Evolutionary conservation across 1,284 basidiomycete species (phyloP).

Genomic region (Tetrapyrgos nigripes): DNA sequence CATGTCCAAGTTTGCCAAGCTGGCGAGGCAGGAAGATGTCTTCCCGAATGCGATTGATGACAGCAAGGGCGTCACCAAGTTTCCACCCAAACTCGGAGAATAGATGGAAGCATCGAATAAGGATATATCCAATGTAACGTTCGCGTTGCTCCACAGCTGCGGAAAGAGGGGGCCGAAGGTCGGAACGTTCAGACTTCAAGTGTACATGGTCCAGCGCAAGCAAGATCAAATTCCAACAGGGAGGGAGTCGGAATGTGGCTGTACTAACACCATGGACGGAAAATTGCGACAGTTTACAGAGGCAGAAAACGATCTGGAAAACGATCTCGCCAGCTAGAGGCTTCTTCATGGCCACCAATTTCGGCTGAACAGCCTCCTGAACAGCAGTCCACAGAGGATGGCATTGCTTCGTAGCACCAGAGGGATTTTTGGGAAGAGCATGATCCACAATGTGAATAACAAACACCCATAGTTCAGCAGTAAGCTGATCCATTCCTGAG

Average conservation of each 20-base stretch:
- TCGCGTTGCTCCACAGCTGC: constrained; percentile 69
- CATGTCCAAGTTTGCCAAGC: constrained; percentile 80
- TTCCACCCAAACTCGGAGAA: constrained; percentile 80
- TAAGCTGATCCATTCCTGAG: constrained; percentile 37
- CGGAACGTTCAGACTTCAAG: constrained; percentile 59
- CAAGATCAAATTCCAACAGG: constrained; percentile 74
- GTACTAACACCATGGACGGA: constrained; percentile 67
- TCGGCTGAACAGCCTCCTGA: constrained; percentile 39
- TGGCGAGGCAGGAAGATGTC: constrained; percentile 84
- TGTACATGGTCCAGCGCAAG: constrained; percentile 67
- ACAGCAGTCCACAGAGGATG: constrained; percentile 57
- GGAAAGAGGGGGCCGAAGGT: constrained; percentile 46
- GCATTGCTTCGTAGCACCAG: constrained; percentile 22
- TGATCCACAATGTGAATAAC: constrained; percentile 56
- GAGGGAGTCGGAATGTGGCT: constrained; percentile 51
- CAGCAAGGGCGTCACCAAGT: constrained; percentile 55
- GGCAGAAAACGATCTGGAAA: constrained; percentile 76
- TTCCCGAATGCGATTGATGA: constrained; percentile 70
- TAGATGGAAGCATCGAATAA: constrained; percentile 78
- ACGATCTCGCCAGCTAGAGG: constrained; percentile 69
- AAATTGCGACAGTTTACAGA: constrained; percentile 85
- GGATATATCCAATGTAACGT: constrained; percentile 76
- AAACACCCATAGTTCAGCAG: constrained; percentile 80
- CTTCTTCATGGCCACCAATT: neutral
- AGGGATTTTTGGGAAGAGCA: constrained; percentile 24